Percentiles rank a stretch among this genome's conserved stretches.
Evolutionary conservation across 1,139 yeast genomes (phyloP).

Genomic region (Sugiyamaella novakii): DNA sequence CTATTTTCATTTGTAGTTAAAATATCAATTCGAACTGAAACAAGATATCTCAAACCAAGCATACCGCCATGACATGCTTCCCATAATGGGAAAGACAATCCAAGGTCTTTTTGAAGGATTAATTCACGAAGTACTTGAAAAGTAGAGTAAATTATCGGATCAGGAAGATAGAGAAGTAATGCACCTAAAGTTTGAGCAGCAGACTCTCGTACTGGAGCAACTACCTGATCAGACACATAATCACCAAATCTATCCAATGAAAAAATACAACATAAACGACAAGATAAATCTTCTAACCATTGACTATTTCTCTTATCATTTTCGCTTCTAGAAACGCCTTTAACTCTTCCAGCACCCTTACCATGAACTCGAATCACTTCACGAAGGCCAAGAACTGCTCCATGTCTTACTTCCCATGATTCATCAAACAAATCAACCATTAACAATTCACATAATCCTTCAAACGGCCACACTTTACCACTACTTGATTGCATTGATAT

Average conservation of each 20-base stretch:
- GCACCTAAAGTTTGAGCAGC: conserved; percentile 96
- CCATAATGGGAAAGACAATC: conserved; percentile 60
- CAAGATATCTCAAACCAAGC: conserved; percentile 90
- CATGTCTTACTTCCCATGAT: conserved; percentile 94
- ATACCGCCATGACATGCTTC: conserved; percentile 99
- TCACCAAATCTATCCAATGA: conserved; percentile 97
- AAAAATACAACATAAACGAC: conserved; percentile 80
- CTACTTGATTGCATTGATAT: conserved; percentile 76
- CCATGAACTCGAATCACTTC: conserved; percentile 88
- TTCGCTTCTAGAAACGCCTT: conserved; percentile 60
- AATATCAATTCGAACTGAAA: conserved; percentile 82
- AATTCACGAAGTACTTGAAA: conserved; percentile 68
- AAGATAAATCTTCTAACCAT: conserved; percentile 85
- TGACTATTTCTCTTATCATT: conserved; percentile 66
- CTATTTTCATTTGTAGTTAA: conserved; percentile 56
- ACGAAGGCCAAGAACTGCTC: conserved; percentile 89
- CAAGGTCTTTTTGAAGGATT: conserved; percentile 65
- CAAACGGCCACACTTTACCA: conserved; percentile 90
- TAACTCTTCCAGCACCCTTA: conserved; percentile 78
- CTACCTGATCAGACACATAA: conserved; percentile 95
- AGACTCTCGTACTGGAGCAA: conserved; percentile 97
- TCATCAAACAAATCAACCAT: conserved; percentile 81
- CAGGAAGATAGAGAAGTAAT: conserved; percentile 68
- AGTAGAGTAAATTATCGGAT: conserved; percentile 55
- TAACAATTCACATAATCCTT: conserved; percentile 90